Base-by-base conservation (phyloP, 345 rosid species). In the Schrenkiella parvula region DNA sequence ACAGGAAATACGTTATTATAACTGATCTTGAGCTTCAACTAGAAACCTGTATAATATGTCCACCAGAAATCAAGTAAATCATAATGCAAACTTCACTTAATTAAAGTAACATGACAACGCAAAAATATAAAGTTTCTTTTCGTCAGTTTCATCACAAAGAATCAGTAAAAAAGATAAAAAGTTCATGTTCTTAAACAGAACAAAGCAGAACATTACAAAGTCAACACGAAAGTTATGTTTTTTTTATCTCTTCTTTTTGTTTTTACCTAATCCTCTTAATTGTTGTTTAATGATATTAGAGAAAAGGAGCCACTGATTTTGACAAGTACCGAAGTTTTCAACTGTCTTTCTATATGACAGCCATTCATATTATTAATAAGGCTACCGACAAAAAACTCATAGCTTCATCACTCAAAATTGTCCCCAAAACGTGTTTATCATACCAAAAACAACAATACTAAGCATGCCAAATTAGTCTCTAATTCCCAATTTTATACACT, bases 241-340 rank as follows among this genome's bases (percentile, higher is more conserved):
- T 19, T 9, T 26, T 11, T 3, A 28, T 1, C 59, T 29, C 28
- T 64, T 32, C 32, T 43, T 31, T 8, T 19, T 29, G 6, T 44
- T 65, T 47, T 51, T 22, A 29, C 64, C 53, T 15, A 31, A 28
- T 31, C 72, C 14, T 52, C 41, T 53, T 29, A 39, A 39, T 25
- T 14, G 55, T 68, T 10, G 51, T 68, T 74, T 66, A 50, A 46
- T 75, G 64, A 32, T 11, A 32, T 12, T 4, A 11, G 1, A 37
- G 12, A 22, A 66, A 63, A 52, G 64, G 43, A 54, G 60, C 21
- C 70, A 69, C 37, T 53, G 74, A 76, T 68, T 61, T 44, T 62
- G 79, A 76, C 75, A 54, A 63, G 66, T 76, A 76, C 71, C 74
- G 69, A 76, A 25, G 38, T 37, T 46, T 62, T 34, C 51, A 67